Conservation (phyloP, 129 eudicot species). For the Arctium lappa region DNA sequence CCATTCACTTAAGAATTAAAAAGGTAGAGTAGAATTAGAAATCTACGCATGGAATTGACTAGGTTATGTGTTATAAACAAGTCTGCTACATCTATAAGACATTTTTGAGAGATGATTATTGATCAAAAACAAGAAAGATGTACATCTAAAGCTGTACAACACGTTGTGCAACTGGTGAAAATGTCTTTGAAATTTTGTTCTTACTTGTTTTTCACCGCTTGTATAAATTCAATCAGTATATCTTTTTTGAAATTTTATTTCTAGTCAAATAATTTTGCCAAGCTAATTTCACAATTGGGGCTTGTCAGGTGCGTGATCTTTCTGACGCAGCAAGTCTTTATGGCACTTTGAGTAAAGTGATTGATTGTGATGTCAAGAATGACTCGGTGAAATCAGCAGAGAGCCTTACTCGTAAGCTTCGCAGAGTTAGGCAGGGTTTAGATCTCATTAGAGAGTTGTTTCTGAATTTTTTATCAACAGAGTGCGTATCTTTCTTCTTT, state of each 20-base stretch:
- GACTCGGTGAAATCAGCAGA: conserved; percentile 73
- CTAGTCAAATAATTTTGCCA: neutral
- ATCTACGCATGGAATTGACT: neutral
- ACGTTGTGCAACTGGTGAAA: neutral
- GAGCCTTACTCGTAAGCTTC: conserved; percentile 88
- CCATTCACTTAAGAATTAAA: too few relatives aligned
- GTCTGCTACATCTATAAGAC: neutral
- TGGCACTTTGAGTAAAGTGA: conserved; percentile 56
- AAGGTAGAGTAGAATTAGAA: neutral
- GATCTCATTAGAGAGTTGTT: conserved; percentile 85
- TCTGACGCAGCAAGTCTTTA: conserved; percentile 54
- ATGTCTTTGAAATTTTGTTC: too few relatives aligned
- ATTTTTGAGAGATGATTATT: neutral
- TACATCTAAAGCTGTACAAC: neutral
- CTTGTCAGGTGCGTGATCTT: conserved; percentile 68
- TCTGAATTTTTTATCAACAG: conserved; percentile 65
- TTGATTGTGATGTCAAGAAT: conserved; percentile 62
- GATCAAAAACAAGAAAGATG: neutral
- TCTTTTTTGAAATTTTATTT: neutral
- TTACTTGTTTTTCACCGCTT: neutral
- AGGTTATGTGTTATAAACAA: neutral
- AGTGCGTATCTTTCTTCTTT: conserved; percentile 42
- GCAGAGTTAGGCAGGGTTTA: conserved; percentile 96
- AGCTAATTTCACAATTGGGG: neutral
- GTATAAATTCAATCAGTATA: neutral